Conservation (phyloP, 352 stramenopile species). For the Blastocystis hominis region DNA sequence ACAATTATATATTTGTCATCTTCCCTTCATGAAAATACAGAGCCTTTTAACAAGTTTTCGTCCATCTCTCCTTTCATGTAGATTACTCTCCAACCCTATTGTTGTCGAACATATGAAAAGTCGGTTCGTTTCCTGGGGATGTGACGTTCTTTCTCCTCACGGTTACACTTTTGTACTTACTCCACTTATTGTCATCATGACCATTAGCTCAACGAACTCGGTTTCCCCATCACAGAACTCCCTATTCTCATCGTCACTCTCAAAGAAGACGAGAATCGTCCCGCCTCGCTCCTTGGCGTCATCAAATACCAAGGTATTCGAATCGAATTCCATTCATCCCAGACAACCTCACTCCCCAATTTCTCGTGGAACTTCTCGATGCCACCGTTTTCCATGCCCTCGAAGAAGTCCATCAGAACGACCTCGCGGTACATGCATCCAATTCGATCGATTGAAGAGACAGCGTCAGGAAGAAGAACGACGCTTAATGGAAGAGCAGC, state of each 20-base stretch:
- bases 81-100: not conserved
- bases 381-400: not conserved
- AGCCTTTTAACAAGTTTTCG: slow-evolving; percentile 10
- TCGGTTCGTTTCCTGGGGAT: slow-evolving; percentile 22
- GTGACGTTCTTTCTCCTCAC: slow-evolving; percentile 1
- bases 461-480: slow-evolving; percentile 20
- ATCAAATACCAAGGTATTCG: not conserved
- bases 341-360: not conserved
- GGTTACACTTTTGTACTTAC: slow-evolving; percentile 2
- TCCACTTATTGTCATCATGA: not conserved
- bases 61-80: not conserved
- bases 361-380: not conserved
- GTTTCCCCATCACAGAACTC: not conserved
- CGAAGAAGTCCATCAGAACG: not conserved
- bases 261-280: not conserved
- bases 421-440: not conserved
- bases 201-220: slow-evolving; percentile 11
- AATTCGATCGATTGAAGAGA: not conserved
- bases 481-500: slow-evolving; percentile 17
- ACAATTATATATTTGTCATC: slow-evolving; percentile 23
- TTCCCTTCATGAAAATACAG: slow-evolving; percentile 49
- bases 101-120: slow-evolving; percentile 10
- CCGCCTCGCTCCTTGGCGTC: not conserved
- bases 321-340: not conserved
- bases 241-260: not conserved